Percentiles rank a stretch among this genome's conserved stretches.
Conservation (phyloP, 73 alveolate genomes). For the Uronychia setigera region DNA sequence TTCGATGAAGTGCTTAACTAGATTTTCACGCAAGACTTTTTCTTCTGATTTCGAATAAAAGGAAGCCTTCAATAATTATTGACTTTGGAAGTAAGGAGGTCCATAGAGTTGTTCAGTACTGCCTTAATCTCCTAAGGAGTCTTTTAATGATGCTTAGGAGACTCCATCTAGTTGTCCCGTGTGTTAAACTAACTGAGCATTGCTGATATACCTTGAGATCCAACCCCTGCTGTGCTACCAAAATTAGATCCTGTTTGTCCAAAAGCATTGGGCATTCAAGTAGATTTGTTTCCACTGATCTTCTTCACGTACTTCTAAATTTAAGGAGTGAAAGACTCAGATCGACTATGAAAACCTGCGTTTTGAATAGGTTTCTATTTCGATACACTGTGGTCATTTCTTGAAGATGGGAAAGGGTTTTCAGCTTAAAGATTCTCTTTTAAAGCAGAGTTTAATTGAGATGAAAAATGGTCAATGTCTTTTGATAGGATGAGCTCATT, state of each 20-base stretch:
- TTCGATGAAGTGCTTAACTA: background rate
- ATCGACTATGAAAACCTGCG: background rate
- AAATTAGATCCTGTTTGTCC: too few relatives aligned
- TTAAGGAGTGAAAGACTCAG: background rate
- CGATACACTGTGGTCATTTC: background rate
- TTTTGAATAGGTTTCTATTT: too few relatives aligned
- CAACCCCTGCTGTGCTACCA: too few relatives aligned
- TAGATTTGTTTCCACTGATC: background rate
- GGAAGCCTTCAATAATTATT: background rate
- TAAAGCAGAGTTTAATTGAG: background rate
- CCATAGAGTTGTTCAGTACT: background rate
- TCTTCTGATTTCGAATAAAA: background rate
- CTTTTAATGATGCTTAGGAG: background rate
- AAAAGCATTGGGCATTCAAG: background rate
- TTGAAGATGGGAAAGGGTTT: too few relatives aligned
- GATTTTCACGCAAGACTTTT: background rate
- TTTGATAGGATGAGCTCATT: background rate
- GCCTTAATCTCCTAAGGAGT: background rate
- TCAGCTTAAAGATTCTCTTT: background rate
- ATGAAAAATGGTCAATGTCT: background rate
- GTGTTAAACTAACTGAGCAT: background rate
- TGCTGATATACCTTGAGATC: background rate
- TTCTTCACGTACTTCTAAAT: background rate
- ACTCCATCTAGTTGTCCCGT: background rate
- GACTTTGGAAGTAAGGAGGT: background rate